Conservation (phyloP, 495 filamentous ascomycete species). For the Talaromyces thailandensis region DNA sequence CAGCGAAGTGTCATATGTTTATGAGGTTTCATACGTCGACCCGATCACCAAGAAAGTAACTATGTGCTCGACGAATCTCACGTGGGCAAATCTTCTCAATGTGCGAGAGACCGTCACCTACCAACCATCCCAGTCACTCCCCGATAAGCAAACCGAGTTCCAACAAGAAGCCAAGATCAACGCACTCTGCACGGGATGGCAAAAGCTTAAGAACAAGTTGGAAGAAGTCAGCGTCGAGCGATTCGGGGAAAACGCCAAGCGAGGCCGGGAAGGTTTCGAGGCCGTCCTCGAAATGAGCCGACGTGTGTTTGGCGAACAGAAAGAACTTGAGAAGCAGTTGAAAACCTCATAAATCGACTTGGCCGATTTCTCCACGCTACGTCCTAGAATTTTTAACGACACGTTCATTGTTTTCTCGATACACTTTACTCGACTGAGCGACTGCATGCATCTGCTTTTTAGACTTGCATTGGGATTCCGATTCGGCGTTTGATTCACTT, state of each 20-base stretch:
- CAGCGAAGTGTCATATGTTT: conserved; percentile 67
- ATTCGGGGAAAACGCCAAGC: conserved; percentile 83
- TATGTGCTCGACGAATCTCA: conserved; percentile 89
- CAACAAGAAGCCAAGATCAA: conserved; percentile 85
- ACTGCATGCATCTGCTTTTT: conserved; percentile 20
- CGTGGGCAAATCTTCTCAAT: conserved; percentile 74
- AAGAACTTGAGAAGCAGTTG: conserved; percentile 44
- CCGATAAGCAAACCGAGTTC: conserved; percentile 62
- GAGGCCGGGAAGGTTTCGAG: conserved; percentile 89
- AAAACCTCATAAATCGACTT: conserved; percentile 11
- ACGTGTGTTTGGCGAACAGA: conserved; percentile 84
- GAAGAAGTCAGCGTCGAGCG: conserved; percentile 83
- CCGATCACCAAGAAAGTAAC: conserved; percentile 73
- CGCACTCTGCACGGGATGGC: conserved; percentile 90
- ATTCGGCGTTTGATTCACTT: not conserved
- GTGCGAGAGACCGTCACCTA: conserved; percentile 89
- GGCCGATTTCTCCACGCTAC: conserved; percentile 3
- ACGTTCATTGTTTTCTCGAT: conserved; percentile 5
- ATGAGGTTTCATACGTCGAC: conserved; percentile 93
- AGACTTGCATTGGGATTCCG: not conserved
- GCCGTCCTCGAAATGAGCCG: conserved; percentile 88
- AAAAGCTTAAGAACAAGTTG: conserved; percentile 86
- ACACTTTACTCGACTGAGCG: conserved; percentile 19
- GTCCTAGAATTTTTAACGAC: not conserved
- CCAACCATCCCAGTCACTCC: conserved; percentile 44